Evolutionary conservation across 176 grass and related monocot species (phyloP), one percentile per base, ranked within the genome.

Genomic region (Dendrocalamus sinicus): DNA sequence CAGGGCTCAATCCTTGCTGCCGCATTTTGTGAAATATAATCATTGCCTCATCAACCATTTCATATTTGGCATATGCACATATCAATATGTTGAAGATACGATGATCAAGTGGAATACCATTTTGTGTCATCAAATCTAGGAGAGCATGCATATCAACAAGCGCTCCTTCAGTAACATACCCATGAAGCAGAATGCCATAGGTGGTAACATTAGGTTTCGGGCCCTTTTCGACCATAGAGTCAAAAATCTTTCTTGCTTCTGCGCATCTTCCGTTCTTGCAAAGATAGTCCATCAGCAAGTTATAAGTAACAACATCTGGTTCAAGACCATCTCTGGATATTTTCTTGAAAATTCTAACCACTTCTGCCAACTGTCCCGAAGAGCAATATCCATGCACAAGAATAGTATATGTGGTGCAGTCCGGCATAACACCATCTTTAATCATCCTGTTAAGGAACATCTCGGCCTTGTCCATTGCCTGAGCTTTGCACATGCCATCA

Each of bases 1-100:
- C 12, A 23, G 28, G 58, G 58, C n/a, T 39, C n/a, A 88, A 19
- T 26, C 79, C 73, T 14, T 71, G 40, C 35, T 71, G 40, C 41
- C 16, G 1, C 61, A 83, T 88, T 26, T 63, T 28, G 4, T 63
- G 2, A 63, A 63, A 28, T 6, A 63, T 63, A 63, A 2, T 12
- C 12, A 63, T 14, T 28, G 61, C n/a, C 12, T 30, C 24, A 63
- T 63, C 24, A 0, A 63, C 11, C 61, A 63, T 63, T 63, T 14
- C 12, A 28, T 0, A 0, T 14, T 63, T 63, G 14, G 61, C 61
- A 2, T 30, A 28, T 28, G 61, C 61, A 28, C 5, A 13, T 13
- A 63, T 26, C 61, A 14, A 2, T 63, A 63, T 30, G 61, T 7
- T 30, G 24, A 63, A 30, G 11, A 62, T 10, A 26, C 6, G 59